Evolutionary conservation across 2,329 filamentous ascomycete genomes (phyloP).

Genomic region (Teratosphaeria epicoccoides): DNA sequence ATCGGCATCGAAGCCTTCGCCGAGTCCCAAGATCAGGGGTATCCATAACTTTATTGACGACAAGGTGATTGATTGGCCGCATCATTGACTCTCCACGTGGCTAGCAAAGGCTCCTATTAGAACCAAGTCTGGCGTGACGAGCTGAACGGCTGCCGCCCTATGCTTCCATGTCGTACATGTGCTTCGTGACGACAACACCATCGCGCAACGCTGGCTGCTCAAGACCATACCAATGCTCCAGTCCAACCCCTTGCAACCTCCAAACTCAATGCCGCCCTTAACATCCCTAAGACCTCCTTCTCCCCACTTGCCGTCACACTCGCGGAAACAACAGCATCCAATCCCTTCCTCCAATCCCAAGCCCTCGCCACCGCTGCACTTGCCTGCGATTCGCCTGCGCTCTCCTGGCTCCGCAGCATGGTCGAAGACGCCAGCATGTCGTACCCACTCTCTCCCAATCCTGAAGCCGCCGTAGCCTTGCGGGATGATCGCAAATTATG

Average conservation of each 20-base stretch:
- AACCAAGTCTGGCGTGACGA: too few relatives aligned
- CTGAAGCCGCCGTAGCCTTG: background rate
- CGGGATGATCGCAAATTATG: background rate
- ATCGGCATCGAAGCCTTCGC: too few relatives aligned
- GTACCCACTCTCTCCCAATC: conserved; percentile 15
- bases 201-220: too few relatives aligned
- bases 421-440: conserved; percentile 22
- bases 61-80: too few relatives aligned
- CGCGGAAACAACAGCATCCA: conserved; percentile 33
- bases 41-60: too few relatives aligned
- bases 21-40: too few relatives aligned
- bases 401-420: conserved; percentile 17
- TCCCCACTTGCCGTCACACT: conserved; percentile 46
- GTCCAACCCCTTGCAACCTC: conserved; percentile 61
- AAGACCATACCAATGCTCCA: conserved; percentile 3
- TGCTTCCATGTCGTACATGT: too few relatives aligned
- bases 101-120: too few relatives aligned
- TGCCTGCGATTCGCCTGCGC: conserved; percentile 29
- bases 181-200: too few relatives aligned
- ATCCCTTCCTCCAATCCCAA: conserved; percentile 57
- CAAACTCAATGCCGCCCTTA: conserved; percentile 63
- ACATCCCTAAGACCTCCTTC: conserved; percentile 57
- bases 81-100: too few relatives aligned
- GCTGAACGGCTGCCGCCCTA: too few relatives aligned
- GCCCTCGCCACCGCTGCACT: conserved; percentile 45